phyloP scores from a whole-genome alignment of 306 rosid genomes.

The Arachis hypogaea region DNA sequence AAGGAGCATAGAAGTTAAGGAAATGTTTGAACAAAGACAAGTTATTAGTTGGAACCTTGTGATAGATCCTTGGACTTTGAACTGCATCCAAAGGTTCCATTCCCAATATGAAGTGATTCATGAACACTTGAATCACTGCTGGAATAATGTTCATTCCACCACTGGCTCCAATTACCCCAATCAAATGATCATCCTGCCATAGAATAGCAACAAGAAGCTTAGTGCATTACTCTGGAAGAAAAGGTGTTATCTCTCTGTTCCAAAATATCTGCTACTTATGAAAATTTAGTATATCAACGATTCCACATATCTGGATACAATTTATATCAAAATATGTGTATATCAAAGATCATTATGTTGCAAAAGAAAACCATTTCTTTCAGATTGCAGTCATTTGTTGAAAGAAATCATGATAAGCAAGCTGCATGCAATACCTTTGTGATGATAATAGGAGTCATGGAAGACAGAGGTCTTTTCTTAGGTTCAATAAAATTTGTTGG shows the following conservation, averaged over 20 bases:
- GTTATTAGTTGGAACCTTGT: conserved; percentile 48
- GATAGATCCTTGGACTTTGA: conserved; percentile 74
- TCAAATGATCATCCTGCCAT: conserved; percentile 69
- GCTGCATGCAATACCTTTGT: conserved; percentile 60
- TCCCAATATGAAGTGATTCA: conserved; percentile 67
- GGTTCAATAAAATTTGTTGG: conserved; percentile 84
- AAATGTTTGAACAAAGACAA: conserved; percentile 19
- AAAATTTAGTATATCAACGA: too few relatives aligned
- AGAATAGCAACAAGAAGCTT: conserved; percentile 21
- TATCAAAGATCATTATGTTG: not conserved
- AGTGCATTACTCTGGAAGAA: conserved; percentile 6
- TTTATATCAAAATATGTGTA: not conserved
- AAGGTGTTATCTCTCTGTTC: too few relatives aligned
- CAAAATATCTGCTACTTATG: too few relatives aligned
- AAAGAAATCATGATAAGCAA: conserved; percentile 11
- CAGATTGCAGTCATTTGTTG: not conserved
- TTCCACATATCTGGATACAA: too few relatives aligned
- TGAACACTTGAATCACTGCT: conserved; percentile 74
- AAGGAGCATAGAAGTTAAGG: not conserved
- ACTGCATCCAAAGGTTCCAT: conserved; percentile 82
- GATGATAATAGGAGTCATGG: conserved; percentile 83
- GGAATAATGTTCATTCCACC: conserved; percentile 84
- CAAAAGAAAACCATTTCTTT: not conserved
- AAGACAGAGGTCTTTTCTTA: conserved; percentile 83
- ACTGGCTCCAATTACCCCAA: conserved; percentile 80